These are phyloP conservation scores for Populus nigra DNA, from an alignment of 345 rosid species.

Conservation along the genomic window DNA sequence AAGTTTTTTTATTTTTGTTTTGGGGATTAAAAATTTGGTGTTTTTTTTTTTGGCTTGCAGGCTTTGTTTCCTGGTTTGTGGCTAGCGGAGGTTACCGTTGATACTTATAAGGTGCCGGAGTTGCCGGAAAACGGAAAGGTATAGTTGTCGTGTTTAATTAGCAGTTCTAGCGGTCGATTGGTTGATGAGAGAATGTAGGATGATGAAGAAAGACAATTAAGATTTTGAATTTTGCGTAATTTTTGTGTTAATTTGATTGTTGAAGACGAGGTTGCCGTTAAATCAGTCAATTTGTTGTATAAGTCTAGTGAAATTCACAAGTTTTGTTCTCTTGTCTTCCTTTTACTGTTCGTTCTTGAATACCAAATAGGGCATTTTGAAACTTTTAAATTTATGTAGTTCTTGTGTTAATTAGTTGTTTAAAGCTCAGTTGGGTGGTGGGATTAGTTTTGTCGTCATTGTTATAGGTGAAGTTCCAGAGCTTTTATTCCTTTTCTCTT, in stretches of 20 bases:
- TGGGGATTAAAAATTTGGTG: not conserved
- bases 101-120: conserved; percentile 67
- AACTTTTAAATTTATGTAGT: not conserved
- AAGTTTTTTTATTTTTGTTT: not conserved
- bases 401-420: not conserved
- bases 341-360: not conserved
- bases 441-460: not conserved
- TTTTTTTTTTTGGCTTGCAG: conserved; percentile 35
- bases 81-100: conserved; percentile 60
- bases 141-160: conserved; percentile 7
- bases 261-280: not conserved
- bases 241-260: not conserved
- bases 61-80: conserved; percentile 61
- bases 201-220: not conserved
- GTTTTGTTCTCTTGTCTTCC: not conserved
- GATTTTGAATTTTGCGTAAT: not conserved
- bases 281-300: not conserved
- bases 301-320: not conserved
- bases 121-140: conserved; percentile 52
- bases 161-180: not conserved
- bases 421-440: not conserved
- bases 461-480: not conserved
- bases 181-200: conserved; percentile 10
- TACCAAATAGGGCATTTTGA: not conserved
- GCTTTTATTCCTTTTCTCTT: not conserved